Evolutionary conservation across 495 filamentous ascomycete genomes (phyloP).

Genomic region (Lasiosphaeriaceae sp.): DNA sequence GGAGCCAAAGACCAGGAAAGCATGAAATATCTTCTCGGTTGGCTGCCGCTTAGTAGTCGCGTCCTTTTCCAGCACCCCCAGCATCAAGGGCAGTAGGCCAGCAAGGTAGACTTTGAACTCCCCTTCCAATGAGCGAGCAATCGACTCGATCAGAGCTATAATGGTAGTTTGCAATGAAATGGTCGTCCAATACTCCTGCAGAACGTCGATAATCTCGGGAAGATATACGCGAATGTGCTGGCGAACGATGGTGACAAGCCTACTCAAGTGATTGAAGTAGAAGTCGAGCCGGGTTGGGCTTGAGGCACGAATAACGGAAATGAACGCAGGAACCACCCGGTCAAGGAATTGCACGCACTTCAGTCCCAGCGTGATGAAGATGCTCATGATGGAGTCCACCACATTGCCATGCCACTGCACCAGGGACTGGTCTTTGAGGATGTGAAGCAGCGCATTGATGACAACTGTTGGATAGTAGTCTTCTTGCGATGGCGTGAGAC

Average conservation of each 20-base stretch:
- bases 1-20: slow-evolving; percentile 92
- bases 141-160: slow-evolving; percentile 82
- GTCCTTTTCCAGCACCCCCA: slow-evolving; percentile 87
- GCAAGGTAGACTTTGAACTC: slow-evolving; percentile 97
- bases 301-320: slow-evolving; percentile 77
- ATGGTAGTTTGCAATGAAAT: slow-evolving; percentile 83
- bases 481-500: slow-evolving; percentile 92
- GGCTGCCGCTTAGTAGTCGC: slow-evolving; percentile 64
- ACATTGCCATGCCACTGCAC: slow-evolving; percentile 87
- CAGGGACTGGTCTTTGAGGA: slow-evolving; percentile 84
- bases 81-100: slow-evolving; percentile 82
- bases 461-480: slow-evolving; percentile 98
- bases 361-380: slow-evolving; percentile 90
- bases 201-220: slow-evolving; percentile 73
- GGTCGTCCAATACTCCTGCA: slow-evolving; percentile 81
- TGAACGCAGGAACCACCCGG: slow-evolving; percentile 89
- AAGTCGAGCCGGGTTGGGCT: slow-evolving; percentile 73
- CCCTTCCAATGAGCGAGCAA: slow-evolving; percentile 88
- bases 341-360: slow-evolving; percentile 93
- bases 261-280: slow-evolving; percentile 93
- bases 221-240: slow-evolving; percentile 92
- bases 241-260: slow-evolving; percentile 89
- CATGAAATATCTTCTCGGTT: slow-evolving; percentile 87
- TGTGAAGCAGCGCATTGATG: slow-evolving; percentile 87
- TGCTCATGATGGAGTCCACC: slow-evolving; percentile 98